Evolutionary conservation across 2,329 filamentous ascomycete species (phyloP).

Genomic region (Fusarium mundagurra): DNA sequence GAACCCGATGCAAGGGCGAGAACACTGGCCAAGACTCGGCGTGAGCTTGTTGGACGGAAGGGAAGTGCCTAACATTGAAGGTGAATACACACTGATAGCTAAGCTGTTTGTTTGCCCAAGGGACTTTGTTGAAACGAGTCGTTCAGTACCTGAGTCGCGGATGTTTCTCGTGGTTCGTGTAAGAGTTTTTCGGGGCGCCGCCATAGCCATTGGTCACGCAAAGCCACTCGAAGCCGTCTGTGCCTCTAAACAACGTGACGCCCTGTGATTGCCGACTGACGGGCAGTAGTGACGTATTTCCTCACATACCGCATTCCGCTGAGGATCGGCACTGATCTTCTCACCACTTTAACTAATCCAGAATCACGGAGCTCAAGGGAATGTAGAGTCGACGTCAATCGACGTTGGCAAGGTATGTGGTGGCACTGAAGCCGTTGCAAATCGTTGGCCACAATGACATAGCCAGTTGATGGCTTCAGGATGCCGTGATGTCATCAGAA

Average conservation of each 20-base stretch:
- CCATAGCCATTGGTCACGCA: background rate
- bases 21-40: background rate
- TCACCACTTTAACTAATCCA: background rate
- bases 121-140: background rate
- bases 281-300: background rate
- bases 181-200: background rate
- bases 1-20: conserved; percentile 5
- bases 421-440: background rate
- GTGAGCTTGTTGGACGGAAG: too few relatives aligned
- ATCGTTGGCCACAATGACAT: background rate
- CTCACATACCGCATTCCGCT: background rate
- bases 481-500: background rate
- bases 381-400: background rate
- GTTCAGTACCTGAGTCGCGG: too few relatives aligned
- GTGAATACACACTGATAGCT: too few relatives aligned
- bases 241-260: background rate
- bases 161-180: background rate
- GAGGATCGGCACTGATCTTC: background rate
- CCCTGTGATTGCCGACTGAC: background rate
- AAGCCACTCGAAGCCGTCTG: background rate
- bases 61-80: background rate
- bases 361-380: background rate
- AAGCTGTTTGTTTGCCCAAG: accelerated
- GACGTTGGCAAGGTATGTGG: background rate
- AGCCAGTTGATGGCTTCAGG: background rate